Percentiles rank a stretch among this genome's conserved stretches.
Conservation (phyloP, 176 grass and related monocot genomes). For the Saccharum spontaneum region DNA sequence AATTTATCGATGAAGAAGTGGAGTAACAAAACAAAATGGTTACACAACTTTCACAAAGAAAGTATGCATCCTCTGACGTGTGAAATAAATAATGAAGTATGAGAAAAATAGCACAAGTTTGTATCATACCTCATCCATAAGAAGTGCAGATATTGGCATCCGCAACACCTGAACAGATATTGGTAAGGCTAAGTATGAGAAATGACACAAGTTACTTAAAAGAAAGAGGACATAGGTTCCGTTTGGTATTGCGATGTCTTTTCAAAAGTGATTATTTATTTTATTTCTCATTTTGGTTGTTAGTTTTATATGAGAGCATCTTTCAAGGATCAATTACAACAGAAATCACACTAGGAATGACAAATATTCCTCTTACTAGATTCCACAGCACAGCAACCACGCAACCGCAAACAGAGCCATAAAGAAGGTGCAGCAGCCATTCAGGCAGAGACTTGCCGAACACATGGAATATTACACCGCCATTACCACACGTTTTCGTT, state of each 20-base stretch:
- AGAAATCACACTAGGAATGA: neutral
- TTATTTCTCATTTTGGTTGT: neutral
- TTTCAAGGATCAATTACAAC: neutral
- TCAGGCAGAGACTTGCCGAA: constrained; percentile 2
- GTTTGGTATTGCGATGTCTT: neutral
- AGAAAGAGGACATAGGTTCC: neutral
- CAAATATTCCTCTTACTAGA: neutral
- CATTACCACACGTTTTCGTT: neutral
- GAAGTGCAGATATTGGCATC: constrained; percentile 70
- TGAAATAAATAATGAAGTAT: neutral
- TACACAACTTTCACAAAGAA: neutral
- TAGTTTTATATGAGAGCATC: neutral
- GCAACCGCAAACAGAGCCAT: neutral
- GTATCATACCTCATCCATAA: constrained; percentile 67
- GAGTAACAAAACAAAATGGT: constrained; percentile 14
- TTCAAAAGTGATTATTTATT: neutral
- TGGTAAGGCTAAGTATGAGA: constrained; percentile 8
- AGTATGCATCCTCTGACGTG: neutral
- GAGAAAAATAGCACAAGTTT: neutral
- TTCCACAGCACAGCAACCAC: neutral
- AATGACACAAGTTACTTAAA: neutral
- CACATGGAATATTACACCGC: constrained; percentile 11
- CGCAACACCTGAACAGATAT: constrained; percentile 67
- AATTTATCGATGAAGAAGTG: constrained; percentile 5
- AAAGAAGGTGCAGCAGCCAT: constrained; percentile 11